Base-by-base conservation (phyloP, 2,329 filamentous ascomycete species). In the Fusarium brevicatenulatum region DNA sequence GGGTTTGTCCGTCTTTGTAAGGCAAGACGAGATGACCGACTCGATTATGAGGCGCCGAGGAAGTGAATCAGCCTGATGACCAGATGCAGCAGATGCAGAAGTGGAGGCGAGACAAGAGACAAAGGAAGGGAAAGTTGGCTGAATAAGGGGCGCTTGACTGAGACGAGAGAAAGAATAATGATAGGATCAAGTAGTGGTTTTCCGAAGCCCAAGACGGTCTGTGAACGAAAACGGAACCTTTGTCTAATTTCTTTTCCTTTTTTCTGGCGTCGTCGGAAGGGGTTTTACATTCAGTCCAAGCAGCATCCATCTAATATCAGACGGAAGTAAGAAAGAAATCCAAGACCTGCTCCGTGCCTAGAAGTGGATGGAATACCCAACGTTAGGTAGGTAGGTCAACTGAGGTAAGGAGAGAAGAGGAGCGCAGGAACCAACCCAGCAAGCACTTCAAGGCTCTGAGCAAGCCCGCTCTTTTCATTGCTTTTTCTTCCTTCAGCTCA, bases 11-110 rank as follows among this genome's bases (percentile, higher is more conserved):
- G 66, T 50, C 50, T 71, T 61, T 71, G 52, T 61, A 50, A 61
- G 61, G 30, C 32, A 44, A 49, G 50, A 44, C 40, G 39, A 58
- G 40, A 53, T 39, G 54, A 37, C 53, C 49, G 64, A 39, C 49
- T 37, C 61, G 59, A 47, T 60, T 66, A 36, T 61, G 50, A 59
- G 60, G 61, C 70, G 57, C 39, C 9, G 46, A 55, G 43, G 60
- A 55, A 42, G 63, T 63, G 63, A 71, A 68, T 63, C 63, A 68
- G 56, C 34, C 52, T n/a, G 36, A 50, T 63, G 55, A 55, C 40
- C 42, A 65, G 39, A 70, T 70, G 59, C 61, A 61, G 56, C 61
- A 68, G 46, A 72, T 69, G 59, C 49, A 66, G 57, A 47, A 55
- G 70, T 58, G 50, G 59, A 67, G 53, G 61, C 53, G 61, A 67